Conservation (phyloP, 805 yeast genomes). For the Jamesozyma spencerorum region DNA sequence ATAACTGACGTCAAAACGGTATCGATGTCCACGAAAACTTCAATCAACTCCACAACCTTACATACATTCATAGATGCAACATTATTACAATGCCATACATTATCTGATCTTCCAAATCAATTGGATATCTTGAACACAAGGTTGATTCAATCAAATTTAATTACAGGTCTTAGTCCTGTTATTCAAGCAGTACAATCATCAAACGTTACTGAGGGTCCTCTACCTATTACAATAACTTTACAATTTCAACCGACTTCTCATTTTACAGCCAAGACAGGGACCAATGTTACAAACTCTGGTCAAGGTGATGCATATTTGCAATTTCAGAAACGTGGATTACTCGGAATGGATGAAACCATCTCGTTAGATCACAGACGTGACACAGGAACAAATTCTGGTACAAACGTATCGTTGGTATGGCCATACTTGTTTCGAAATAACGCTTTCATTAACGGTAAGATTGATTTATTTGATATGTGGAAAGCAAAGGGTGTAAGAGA, state of each 20-base stretch:
- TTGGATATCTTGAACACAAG: conserved; percentile 23
- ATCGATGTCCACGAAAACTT: conserved; percentile 8
- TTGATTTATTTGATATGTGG: conserved; percentile 32
- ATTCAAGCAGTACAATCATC: conserved; percentile 1
- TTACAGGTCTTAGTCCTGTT: conserved; percentile 6
- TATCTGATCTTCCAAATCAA: conserved; percentile 19
- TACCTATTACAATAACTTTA: conserved; percentile 5
- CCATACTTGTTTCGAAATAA: conserved; percentile 38
- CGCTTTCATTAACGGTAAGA: conserved; percentile 45
- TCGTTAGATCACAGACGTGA: conserved; percentile 50
- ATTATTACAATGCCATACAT: conserved; percentile 17
- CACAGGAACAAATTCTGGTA: conserved; percentile 43
- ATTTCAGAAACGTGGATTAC: conserved; percentile 49
- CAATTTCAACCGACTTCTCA: conserved; percentile 21
- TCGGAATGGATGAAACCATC: conserved; percentile 59
- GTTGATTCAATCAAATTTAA: conserved; percentile 13
- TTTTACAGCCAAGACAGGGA: conserved; percentile 83
- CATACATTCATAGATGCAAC: conserved; percentile 24
- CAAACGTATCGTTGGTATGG: conserved; percentile 2
- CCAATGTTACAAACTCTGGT: conserved; percentile 82
- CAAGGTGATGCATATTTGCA: conserved; percentile 89
- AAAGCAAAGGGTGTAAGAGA: conserved; percentile 9
- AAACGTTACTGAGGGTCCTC: background rate
- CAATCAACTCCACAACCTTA: conserved; percentile 16
- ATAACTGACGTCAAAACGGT: conserved; percentile 16